Evolutionary conservation across 2,329 filamentous ascomycete species (phyloP), one percentile per base, ranked within the genome.

Genomic region (Phialophora macrospora): DNA sequence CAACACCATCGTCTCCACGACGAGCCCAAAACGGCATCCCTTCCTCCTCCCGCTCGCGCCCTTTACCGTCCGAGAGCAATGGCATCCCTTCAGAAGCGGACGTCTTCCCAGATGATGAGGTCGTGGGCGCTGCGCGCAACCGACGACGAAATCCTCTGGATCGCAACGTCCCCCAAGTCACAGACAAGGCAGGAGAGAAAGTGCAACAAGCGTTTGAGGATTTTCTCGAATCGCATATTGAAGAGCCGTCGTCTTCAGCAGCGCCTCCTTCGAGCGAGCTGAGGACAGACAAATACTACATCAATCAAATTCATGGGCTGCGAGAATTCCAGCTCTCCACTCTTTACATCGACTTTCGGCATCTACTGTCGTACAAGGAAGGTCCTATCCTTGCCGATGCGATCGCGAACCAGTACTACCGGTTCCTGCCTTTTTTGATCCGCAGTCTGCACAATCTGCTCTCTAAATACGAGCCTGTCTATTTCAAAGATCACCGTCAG

Each of bases 401-500:
- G 58, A 90, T 98, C 68, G 90, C 93, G 71, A 89, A 88, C 73
- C 90, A 96, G 75, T 98, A 97, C 82, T 98, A 97, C 78, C 91
- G 95, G 71, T 97, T 97, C 76, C 84, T 96, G 26, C 95, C 95
- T 2, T 99, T 95, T 77, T 86, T 99, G 74, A 92, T 91, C 24
- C 88, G 90, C 69, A 93, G 90, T 28, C 82, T 99, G 51, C 93
- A 99, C 80, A 96, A 93, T 74, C 87, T 96, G 79, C 96, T 99
- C 73, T 90, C 92, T 71, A 96, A 96, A 80, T 90, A 97, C 80
- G 94, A 97, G 77, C 92, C 95, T 4, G 86, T 90, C 75, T 99
- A 98, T 80, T 98, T 96, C 80, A 87, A 91, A 72, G 90, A 96
- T 74, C 94, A 98, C 81, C 88, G 92, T 60, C 93, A 97, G 77